phyloP scores from a whole-genome alignment of 2,329 filamentous ascomycete genomes.

The Penicillium hesseltinei region DNA sequence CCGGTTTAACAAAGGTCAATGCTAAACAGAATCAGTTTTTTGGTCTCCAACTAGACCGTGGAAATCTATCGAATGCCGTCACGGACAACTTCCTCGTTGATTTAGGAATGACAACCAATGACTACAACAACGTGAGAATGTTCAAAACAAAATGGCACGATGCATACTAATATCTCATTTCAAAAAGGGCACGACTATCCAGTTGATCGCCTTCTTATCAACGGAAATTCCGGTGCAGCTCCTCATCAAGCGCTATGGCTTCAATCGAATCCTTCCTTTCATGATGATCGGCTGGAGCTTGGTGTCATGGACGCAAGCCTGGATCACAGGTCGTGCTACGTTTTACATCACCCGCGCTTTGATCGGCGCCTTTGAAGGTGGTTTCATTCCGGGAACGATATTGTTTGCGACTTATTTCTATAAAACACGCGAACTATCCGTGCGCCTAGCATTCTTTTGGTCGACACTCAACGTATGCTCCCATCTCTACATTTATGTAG shows the following conservation, averaged over 20 bases:
- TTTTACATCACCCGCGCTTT: constrained; percentile 43
- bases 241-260: constrained; percentile 54
- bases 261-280: constrained; percentile 56
- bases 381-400: constrained; percentile 62
- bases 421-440: constrained; percentile 62
- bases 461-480: constrained; percentile 25
- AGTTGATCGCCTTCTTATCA: constrained; percentile 43
- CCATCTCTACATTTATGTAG: neutral
- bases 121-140: constrained; percentile 45
- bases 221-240: constrained; percentile 60
- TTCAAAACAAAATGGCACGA: neutral
- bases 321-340: constrained; percentile 41
- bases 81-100: constrained; percentile 56
- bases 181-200: constrained; percentile 46
- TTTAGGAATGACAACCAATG: constrained; percentile 33
- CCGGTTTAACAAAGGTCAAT: neutral
- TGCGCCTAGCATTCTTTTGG: constrained; percentile 46
- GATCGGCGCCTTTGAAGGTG: constrained; percentile 48
- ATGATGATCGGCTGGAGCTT: constrained; percentile 55
- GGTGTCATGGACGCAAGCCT: constrained; percentile 48
- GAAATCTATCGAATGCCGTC: constrained; percentile 57
- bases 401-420: constrained; percentile 62
- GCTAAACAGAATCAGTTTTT: constrained; percentile 51
- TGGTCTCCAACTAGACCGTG: constrained; percentile 58
- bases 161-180: constrained; percentile 40